phyloP scores from a whole-genome alignment of 305 asterid species.

The Fraxinus greggii region DNA sequence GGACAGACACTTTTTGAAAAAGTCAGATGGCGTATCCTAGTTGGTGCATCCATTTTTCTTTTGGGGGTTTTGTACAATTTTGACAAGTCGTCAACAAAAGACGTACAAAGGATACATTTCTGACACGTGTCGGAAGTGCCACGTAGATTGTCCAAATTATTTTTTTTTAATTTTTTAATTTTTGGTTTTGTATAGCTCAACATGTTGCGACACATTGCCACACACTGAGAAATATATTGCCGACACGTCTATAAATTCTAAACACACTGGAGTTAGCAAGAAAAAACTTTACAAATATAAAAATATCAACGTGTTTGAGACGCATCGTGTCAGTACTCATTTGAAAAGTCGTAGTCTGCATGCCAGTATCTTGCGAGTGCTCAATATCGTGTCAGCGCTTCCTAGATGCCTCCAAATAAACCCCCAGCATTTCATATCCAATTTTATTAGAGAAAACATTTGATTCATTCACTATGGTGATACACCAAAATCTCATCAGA shows the following conservation, averaged over 20 bases:
- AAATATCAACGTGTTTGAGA: not conserved
- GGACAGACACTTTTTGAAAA: not conserved
- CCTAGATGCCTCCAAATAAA: not conserved
- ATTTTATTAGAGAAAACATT: not conserved
- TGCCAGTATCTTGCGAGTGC: no score
- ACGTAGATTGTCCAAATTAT: not conserved
- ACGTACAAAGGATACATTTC: not conserved
- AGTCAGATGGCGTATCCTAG: not conserved
- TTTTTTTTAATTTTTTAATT: no score
- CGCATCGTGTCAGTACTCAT: not conserved
- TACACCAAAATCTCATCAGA: constrained; percentile 1
- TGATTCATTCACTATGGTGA: not conserved
- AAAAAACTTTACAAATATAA: not conserved
- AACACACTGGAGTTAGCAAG: not conserved
- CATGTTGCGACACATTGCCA: not conserved
- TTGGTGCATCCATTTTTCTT: not conserved
- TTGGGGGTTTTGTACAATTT: not conserved
- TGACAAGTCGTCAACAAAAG: not conserved
- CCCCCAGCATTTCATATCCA: not conserved
- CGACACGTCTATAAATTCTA: not conserved
- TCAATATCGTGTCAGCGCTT: not conserved
- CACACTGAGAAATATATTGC: not conserved
- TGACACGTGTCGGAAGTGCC: not conserved
- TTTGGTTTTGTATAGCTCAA: not conserved
- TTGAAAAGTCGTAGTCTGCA: not conserved